Percentiles rank a stretch among this genome's conserved stretches.
These are phyloP conservation scores for Epichloe festucae DNA, from an alignment of 2,329 filamentous ascomycete species.

Conservation along the genomic window DNA sequence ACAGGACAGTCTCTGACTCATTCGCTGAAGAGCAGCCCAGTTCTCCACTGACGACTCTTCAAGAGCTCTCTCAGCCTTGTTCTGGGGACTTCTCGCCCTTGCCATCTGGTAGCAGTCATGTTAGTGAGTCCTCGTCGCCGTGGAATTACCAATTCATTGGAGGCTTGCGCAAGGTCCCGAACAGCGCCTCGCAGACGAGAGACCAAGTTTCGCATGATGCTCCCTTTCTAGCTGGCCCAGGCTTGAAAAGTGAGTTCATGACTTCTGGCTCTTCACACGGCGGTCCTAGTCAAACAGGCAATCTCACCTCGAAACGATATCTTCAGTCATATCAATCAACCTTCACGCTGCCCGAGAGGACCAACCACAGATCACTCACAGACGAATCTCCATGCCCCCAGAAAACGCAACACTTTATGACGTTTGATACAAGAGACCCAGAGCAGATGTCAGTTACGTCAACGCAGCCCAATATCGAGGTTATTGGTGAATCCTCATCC, in stretches of 20 bases:
- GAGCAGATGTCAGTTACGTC: slow-evolving; percentile 30
- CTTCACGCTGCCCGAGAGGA: slow-evolving; percentile 35
- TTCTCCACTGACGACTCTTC: slow-evolving; percentile 35
- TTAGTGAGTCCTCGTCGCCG: slow-evolving; percentile 21
- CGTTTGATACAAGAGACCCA: slow-evolving; percentile 13
- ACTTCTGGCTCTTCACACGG: background rate
- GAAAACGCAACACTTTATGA: background rate
- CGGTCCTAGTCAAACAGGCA: background rate
- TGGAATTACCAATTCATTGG: slow-evolving; percentile 43
- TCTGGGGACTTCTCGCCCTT: slow-evolving; percentile 8
- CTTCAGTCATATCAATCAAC: slow-evolving; percentile 19
- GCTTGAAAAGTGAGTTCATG: background rate
- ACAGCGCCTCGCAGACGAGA: slow-evolving; percentile 4
- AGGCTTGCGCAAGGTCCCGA: slow-evolving; percentile 38
- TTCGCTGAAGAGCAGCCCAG: slow-evolving; percentile 33
- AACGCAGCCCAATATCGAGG: slow-evolving; percentile 36
- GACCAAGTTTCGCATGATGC: background rate
- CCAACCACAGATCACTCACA: slow-evolving; percentile 42
- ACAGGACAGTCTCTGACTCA: slow-evolving; percentile 8
- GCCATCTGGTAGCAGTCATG: slow-evolving; percentile 9
- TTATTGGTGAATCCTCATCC: slow-evolving; percentile 36
- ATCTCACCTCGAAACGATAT: slow-evolving; percentile 13
- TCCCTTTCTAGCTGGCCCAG: background rate
- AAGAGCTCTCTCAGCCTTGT: slow-evolving; percentile 20
- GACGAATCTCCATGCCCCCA: background rate